A percentile compares a stretch with the other conserved stretches of the same genome.
These are phyloP conservation scores for Chlamydomonas incerta DNA, from an alignment of 139 green algal genomes.

Conservation along the genomic window DNA sequence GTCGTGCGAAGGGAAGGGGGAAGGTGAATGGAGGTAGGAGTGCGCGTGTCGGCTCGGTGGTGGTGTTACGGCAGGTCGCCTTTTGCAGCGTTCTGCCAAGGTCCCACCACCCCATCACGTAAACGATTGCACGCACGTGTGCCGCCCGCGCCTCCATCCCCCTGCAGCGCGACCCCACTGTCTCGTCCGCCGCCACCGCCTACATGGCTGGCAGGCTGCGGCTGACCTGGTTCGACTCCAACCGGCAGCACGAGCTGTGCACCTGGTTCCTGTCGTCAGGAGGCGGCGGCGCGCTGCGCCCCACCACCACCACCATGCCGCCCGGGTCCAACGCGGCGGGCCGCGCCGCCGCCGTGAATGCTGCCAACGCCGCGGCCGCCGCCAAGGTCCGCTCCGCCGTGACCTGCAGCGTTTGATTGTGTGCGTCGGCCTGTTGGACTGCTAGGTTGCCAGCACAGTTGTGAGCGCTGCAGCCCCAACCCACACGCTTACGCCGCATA, in stretches of 20 bases:
- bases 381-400: background rate
- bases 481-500: too few relatives aligned
- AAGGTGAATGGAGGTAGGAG: too few relatives aligned
- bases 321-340: background rate
- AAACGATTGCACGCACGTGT: too few relatives aligned
- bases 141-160: background rate
- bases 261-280: background rate
- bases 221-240: slow-evolving; percentile 29
- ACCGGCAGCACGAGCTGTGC: slow-evolving; percentile 8
- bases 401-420: too few relatives aligned
- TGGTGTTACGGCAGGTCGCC: too few relatives aligned
- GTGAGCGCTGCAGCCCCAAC: too few relatives aligned
- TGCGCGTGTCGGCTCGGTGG: too few relatives aligned
- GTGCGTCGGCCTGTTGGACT: too few relatives aligned
- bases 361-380: background rate
- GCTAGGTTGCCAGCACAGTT: too few relatives aligned
- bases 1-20: too few relatives aligned
- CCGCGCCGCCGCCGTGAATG: background rate
- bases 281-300: background rate
- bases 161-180: slow-evolving; percentile 2
- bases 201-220: slow-evolving; percentile 35
- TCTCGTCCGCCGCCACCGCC: slow-evolving; percentile 3
- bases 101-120: too few relatives aligned
- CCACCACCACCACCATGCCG: background rate
- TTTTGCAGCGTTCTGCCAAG: too few relatives aligned